A percentile compares a stretch with the other conserved stretches of the same genome.
phyloP scores from a whole-genome alignment of 2,329 filamentous ascomycete species.

The Xylariaceae sp. region DNA sequence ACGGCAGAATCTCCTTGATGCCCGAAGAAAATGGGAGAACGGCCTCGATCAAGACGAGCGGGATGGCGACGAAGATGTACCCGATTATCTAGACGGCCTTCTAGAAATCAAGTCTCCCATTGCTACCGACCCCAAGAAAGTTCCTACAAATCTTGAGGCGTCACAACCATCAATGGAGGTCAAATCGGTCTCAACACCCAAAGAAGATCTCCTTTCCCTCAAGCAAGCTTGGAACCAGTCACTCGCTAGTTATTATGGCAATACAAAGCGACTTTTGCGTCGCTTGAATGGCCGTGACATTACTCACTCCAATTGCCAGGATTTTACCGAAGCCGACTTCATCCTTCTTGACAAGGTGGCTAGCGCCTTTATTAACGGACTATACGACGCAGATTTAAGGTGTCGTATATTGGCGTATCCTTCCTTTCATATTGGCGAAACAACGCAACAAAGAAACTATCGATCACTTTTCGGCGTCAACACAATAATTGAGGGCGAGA shows the following conservation, averaged over 20 bases:
- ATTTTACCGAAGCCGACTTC: constrained; percentile 54
- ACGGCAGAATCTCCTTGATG: constrained; percentile 65
- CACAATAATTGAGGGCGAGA: constrained; percentile 64
- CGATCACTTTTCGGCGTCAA: constrained; percentile 62
- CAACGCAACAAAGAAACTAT: constrained; percentile 39
- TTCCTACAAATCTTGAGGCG: constrained; percentile 5
- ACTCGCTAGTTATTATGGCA: constrained; percentile 54
- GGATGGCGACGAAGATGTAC: constrained; percentile 46
- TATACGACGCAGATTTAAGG: constrained; percentile 55
- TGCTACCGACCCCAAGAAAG: constrained; percentile 10
- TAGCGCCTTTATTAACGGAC: constrained; percentile 60
- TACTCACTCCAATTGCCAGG: constrained; percentile 52
- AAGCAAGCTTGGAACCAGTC: constrained; percentile 52
- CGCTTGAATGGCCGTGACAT: constrained; percentile 58
- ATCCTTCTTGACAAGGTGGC: constrained; percentile 59
- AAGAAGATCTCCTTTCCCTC: constrained; percentile 41
- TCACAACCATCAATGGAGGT: constrained; percentile 10
- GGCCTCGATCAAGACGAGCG: constrained; percentile 52
- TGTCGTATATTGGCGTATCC: constrained; percentile 52
- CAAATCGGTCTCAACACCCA: constrained; percentile 8
- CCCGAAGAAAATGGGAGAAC: constrained; percentile 75
- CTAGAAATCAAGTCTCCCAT: constrained; percentile 1
- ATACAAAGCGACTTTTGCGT: constrained; percentile 58
- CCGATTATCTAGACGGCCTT: constrained; percentile 36
- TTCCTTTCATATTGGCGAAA: constrained; percentile 52